phyloP scores from a whole-genome alignment of 345 rosid species.

The Murraya koenigii region DNA sequence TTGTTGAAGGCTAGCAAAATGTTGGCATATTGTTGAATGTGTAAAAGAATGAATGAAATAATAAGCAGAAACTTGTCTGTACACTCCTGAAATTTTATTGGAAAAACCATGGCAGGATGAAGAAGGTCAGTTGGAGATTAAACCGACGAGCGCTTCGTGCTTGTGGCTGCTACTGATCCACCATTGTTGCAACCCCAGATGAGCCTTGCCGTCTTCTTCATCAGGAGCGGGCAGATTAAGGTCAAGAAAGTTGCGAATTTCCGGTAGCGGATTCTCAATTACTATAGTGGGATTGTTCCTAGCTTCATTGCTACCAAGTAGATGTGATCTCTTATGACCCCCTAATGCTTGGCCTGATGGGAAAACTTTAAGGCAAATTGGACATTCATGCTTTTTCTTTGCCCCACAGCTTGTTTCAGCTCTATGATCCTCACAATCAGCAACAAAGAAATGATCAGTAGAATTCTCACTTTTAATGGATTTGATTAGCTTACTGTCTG shows the following conservation, averaged over 20 bases:
- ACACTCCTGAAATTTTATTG: conserved; percentile 25
- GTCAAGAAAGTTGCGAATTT: conserved; percentile 40
- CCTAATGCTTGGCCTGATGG: conserved; percentile 84
- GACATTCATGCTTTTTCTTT: conserved; percentile 52
- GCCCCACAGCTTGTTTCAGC: conserved; percentile 19
- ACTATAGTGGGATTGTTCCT: conserved; percentile 14
- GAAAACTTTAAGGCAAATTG: conserved; percentile 63
- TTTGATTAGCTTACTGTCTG: conserved; percentile 18
- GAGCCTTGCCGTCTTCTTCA: conserved; percentile 44
- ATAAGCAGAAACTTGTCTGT: conserved; percentile 21
- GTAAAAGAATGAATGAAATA: conserved; percentile 47
- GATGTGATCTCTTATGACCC: conserved; percentile 81
- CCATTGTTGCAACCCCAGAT: conserved; percentile 48
- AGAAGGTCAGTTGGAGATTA: conserved; percentile 37
- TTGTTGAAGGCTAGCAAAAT: background rate
- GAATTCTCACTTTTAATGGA: conserved; percentile 16
- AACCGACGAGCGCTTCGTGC: conserved; percentile 37
- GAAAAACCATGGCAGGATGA: conserved; percentile 6
- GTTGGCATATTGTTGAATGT: conserved; percentile 21
- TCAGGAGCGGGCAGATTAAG: conserved; percentile 57
- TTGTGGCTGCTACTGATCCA: conserved; percentile 49
- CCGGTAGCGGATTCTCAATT: conserved; percentile 20
- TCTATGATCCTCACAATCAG: conserved; percentile 14
- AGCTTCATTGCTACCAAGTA: conserved; percentile 22
- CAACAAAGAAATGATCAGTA: background rate